phyloP scores from a whole-genome alignment of 768 basidiomycete genomes.

The Auriscalpium orientale region DNA sequence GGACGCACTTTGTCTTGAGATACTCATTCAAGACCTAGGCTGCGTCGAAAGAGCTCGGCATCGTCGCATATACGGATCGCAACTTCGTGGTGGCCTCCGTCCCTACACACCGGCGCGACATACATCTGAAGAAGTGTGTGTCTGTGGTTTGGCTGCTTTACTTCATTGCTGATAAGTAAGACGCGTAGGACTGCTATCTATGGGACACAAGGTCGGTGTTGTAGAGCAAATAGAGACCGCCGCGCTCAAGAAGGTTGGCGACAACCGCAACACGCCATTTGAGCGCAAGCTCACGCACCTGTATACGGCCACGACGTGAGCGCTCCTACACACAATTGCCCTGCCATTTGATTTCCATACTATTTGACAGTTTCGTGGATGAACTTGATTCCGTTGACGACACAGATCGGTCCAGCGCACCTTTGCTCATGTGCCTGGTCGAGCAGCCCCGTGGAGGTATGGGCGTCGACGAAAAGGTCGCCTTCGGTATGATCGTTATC shows the following conservation, averaged over 20 bases:
- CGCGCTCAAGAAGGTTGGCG: slow-evolving; percentile 77
- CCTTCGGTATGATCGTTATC: slow-evolving; percentile 69
- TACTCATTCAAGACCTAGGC: slow-evolving; percentile 32
- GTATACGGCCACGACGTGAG: slow-evolving; percentile 85
- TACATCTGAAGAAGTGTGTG: slow-evolving; percentile 72
- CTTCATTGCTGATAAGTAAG: neutral
- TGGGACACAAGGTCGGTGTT: slow-evolving; percentile 78
- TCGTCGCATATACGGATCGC: slow-evolving; percentile 62
- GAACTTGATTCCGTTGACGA: slow-evolving; percentile 64
- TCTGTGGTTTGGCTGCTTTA: neutral
- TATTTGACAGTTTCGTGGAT: slow-evolving; percentile 65
- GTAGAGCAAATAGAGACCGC: slow-evolving; percentile 82
- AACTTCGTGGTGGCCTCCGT: slow-evolving; percentile 74
- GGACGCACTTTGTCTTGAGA: neutral
- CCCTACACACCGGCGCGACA: slow-evolving; percentile 56
- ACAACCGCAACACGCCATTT: slow-evolving; percentile 68
- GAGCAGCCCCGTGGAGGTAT: slow-evolving; percentile 40
- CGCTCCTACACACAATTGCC: slow-evolving; percentile 5
- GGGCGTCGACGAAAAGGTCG: slow-evolving; percentile 36
- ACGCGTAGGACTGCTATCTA: slow-evolving; percentile 52
- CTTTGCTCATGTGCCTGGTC: slow-evolving; percentile 72
- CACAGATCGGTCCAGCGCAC: slow-evolving; percentile 44
- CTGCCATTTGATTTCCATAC: neutral
- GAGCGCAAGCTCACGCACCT: slow-evolving; percentile 67
- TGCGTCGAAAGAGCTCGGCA: slow-evolving; percentile 71